Conservation (phyloP, 129 eudicot species). For the Helichrysum umbraculigerum region DNA sequence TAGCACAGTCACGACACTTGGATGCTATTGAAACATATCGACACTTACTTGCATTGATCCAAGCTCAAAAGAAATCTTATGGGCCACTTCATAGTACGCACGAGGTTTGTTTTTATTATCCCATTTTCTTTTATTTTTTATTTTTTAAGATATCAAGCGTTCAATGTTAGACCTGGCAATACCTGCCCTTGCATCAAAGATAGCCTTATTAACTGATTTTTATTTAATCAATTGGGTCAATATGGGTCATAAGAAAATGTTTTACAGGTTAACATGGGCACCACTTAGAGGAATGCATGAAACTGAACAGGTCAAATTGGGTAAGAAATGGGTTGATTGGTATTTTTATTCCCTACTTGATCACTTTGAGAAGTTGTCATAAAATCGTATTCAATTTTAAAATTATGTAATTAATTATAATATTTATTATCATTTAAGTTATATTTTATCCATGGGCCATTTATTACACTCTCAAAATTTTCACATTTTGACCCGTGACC, state of each 20-base stretch:
- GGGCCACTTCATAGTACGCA: slow-evolving; percentile 49
- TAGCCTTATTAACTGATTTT: not conserved
- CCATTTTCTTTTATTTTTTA: not conserved
- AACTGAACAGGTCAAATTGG: not conserved
- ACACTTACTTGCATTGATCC: slow-evolving; percentile 77
- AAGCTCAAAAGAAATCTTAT: slow-evolving; percentile 79
- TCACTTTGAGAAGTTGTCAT: no score
- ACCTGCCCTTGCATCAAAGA: not conserved
- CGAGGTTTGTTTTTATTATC: slow-evolving; percentile 49
- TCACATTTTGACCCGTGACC: not conserved
- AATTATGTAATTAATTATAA: no score
- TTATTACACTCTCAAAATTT: not conserved
- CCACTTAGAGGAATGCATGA: not conserved
- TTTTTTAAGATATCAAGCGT: not conserved
- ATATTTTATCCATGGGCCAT: not conserved
- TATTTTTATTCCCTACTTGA: no score
- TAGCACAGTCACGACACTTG: slow-evolving; percentile 69
- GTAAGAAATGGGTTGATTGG: not conserved
- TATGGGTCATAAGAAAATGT: not conserved
- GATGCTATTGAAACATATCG: slow-evolving; percentile 94
- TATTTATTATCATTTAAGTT: not conserved
- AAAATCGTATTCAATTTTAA: no score
- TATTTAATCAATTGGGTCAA: not conserved
- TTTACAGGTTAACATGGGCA: not conserved
- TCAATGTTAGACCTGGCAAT: not conserved